Base-by-base conservation (phyloP, 768 basidiomycete species). In the Lentinula sp. region DNA sequence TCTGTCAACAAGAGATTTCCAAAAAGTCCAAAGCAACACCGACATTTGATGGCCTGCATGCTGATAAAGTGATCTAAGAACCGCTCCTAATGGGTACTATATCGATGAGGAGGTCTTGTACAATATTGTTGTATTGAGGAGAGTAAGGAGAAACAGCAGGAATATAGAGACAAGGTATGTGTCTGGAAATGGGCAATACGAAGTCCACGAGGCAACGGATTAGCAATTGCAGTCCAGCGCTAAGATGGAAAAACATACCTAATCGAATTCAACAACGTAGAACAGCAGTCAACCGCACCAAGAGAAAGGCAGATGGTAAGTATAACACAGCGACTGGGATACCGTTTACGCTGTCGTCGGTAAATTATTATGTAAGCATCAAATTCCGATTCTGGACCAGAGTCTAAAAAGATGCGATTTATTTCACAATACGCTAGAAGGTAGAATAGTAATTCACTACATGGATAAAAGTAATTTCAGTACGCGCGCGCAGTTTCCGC, bases 1-100 rank as follows among this genome's bases (percentile, higher is more conserved):
- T 28, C 8, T 61, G 69, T 73, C 67, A 80, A 76, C 70, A 65
- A 65, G 56, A n/a, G 59, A 54, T 68, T 59, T 55, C 60, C 59
- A 54, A 56, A 45, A 60, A 59, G 52, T 42, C 56, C 63, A 46
- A 8, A 28, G 65, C 63, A 58, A n/a, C 60, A 76, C 85, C 64
- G 68, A 91, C 92, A 94, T 84, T 94, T 93, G 71, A 93, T 94
- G 71, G 91, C 89, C 80, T 93, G 91, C 91, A 93, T 93, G 71
- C 66, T 78, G 48, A 45, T 52, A 21, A 52, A 51, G 40, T 50
- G 39, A 34, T 60, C 59, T 59, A 60, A 23, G 23, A 60, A 40
- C 39, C 50, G 40, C 50, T 60, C 49, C 35, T 51, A 31, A 50
- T 40, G 46, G 31, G 59, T 60, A 42, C 34, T 52, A 59, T 48